Conservation (phyloP, 768 basidiomycete species). For the Lepiota subincarnata region DNA sequence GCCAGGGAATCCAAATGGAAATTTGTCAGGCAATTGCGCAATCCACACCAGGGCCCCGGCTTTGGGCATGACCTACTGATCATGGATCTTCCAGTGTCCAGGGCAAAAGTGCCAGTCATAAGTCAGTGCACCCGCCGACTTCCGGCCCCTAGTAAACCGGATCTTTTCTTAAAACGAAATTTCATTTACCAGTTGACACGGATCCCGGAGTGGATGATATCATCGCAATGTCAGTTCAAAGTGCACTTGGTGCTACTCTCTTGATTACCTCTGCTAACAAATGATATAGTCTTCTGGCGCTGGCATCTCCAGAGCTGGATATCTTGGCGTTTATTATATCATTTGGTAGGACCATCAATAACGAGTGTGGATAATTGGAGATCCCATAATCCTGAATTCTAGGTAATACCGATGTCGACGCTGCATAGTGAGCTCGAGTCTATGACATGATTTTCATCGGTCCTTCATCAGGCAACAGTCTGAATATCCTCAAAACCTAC, state of each 20-base stretch:
- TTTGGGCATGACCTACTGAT: background rate
- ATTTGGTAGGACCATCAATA: constrained; percentile 51
- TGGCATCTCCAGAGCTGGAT: constrained; percentile 80
- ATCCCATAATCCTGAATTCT: constrained; percentile 3
- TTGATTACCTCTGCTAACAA: background rate
- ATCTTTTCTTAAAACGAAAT: background rate
- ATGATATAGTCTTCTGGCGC: constrained; percentile 57
- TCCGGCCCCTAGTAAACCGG: background rate
- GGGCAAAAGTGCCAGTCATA: constrained; percentile 52
- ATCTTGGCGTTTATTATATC: constrained; percentile 73
- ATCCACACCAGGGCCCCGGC: background rate
- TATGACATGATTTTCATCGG: constrained; percentile 13
- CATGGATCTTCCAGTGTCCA: background rate
- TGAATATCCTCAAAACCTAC: constrained; percentile 75
- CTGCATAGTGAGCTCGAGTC: constrained; percentile 49
- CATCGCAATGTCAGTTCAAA: constrained; percentile 59
- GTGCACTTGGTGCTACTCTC: background rate
- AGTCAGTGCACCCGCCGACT: constrained; percentile 39
- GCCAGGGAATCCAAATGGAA: no score
- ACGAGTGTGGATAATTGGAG: background rate
- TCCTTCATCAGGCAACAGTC: constrained; percentile 32
- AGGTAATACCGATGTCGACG: constrained; percentile 71
- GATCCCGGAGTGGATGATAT: constrained; percentile 86
- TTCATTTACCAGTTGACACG: constrained; percentile 57
- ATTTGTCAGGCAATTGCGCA: no score